These are phyloP conservation scores for Sinapis alba DNA, from an alignment of 441 rosid genomes.

Conservation along the genomic window DNA sequence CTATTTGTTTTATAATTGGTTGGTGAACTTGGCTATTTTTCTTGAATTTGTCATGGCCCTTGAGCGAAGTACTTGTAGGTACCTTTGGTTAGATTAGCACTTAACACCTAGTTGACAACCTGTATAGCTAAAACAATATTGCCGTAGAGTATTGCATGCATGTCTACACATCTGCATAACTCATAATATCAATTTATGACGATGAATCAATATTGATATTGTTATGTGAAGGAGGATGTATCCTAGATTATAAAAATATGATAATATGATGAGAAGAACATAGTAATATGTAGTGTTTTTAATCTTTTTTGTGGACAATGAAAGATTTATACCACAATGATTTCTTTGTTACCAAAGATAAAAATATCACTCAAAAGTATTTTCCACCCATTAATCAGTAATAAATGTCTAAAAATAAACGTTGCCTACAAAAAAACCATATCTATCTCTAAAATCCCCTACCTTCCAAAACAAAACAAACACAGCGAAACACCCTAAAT, in stretches of 20 bases:
- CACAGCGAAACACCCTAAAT: constrained; percentile 35
- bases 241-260: neutral
- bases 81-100: no score
- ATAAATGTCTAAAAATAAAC: constrained; percentile 9
- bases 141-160: neutral
- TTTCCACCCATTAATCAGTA: constrained; percentile 11
- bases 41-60: neutral
- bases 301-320: neutral
- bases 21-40: neutral
- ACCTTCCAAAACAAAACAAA: constrained; percentile 39
- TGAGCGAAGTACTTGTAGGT: neutral
- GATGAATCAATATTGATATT: neutral
- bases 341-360: constrained; percentile 24
- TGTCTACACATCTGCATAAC: neutral
- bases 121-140: neutral
- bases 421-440: constrained; percentile 4
- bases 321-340: constrained; percentile 8
- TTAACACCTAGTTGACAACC: neutral
- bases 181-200: neutral
- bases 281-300: neutral
- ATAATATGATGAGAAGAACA: neutral
- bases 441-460: constrained; percentile 21
- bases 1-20: neutral
- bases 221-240: neutral
- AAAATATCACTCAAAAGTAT: constrained; percentile 9